phyloP scores from a whole-genome alignment of 1,284 basidiomycete genomes.

The Trametes polyzona region DNA sequence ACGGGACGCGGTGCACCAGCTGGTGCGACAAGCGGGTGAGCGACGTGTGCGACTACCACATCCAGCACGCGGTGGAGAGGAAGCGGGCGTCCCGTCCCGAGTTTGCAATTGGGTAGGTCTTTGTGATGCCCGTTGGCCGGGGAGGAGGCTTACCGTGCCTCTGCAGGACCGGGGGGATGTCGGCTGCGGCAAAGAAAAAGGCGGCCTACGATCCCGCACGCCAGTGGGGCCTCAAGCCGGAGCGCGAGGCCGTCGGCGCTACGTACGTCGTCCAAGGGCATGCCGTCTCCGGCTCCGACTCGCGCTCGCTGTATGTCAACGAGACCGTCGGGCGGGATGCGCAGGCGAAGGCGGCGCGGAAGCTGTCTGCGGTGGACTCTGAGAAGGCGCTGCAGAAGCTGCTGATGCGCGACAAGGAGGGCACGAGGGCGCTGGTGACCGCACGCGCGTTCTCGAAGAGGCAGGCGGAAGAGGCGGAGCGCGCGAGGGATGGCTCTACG shows the following conservation, averaged over 20 bases:
- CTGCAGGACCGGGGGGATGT: conserved; percentile 71
- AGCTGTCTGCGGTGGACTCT: conserved; percentile 57
- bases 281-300: conserved; percentile 52
- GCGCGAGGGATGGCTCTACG: conserved; percentile 21
- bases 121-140: conserved; percentile 10
- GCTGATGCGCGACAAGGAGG: conserved; percentile 63
- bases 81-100: conserved; percentile 77
- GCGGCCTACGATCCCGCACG: conserved; percentile 64
- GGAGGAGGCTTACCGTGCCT: conserved; percentile 11
- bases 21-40: conserved; percentile 89
- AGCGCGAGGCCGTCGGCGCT: conserved; percentile 49
- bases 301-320: conserved; percentile 51
- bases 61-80: conserved; percentile 80
- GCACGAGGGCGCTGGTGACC: conserved; percentile 59
- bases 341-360: conserved; percentile 71
- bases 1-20: conserved; percentile 80
- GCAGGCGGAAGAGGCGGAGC: conserved; percentile 33
- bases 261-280: conserved; percentile 84
- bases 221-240: conserved; percentile 74
- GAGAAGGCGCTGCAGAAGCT: conserved; percentile 64
- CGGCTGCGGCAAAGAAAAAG: conserved; percentile 51
- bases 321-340: conserved; percentile 77
- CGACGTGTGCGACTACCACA: conserved; percentile 89
- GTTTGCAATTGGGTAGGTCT: conserved; percentile 71
- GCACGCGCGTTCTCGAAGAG: conserved; percentile 51